Evolutionary conservation across 129 eudicot genomes (phyloP).

Genomic region (Escallonia herrerae): DNA sequence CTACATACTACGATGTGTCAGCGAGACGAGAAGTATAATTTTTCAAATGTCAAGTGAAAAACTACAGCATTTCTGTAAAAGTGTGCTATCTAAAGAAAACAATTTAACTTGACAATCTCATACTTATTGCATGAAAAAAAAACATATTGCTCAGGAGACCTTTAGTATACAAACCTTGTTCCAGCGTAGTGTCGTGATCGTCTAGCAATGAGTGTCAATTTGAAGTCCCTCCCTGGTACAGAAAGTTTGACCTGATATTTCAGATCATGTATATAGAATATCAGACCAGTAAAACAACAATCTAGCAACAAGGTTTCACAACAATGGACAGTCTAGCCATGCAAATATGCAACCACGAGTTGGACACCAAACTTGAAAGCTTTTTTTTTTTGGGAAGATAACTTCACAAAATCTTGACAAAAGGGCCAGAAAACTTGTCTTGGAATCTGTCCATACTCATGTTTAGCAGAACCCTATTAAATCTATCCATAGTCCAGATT

Average conservation of each 20-base stretch:
- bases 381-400: too few species aligned
- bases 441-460: too few species aligned
- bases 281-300: background rate
- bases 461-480: too few species aligned
- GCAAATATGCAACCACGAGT: background rate
- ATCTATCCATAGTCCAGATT: too few species aligned
- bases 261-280: slow-evolving; percentile 1
- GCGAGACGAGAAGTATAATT: too few species aligned
- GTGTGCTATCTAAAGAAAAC: too few species aligned
- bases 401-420: too few species aligned
- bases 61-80: too few species aligned
- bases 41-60: too few species aligned
- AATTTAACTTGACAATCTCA: too few species aligned
- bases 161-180: slow-evolving; percentile 56
- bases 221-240: slow-evolving; percentile 52
- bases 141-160: background rate
- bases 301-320: background rate
- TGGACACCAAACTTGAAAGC: background rate
- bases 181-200: slow-evolving; percentile 99
- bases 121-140: background rate
- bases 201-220: slow-evolving; percentile 80
- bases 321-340: background rate
- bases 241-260: slow-evolving; percentile 56
- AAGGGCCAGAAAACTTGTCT: too few species aligned
- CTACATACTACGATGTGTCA: too few species aligned